These are phyloP conservation scores for Leptosphaerulina australis DNA, from an alignment of 2,329 filamentous ascomycete species.

Conservation along the genomic window DNA sequence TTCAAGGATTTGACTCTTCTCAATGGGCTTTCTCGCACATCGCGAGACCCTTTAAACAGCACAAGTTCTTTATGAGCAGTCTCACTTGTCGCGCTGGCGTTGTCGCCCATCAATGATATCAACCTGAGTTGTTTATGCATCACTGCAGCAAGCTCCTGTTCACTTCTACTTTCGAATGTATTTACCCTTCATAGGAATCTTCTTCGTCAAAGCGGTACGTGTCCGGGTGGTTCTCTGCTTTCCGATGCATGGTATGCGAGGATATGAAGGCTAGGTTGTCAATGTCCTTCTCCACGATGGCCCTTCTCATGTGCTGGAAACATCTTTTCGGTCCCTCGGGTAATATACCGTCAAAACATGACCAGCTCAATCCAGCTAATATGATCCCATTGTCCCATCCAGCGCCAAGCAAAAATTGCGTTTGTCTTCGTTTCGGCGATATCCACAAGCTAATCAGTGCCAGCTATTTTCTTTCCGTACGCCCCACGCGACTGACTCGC, in stretches of 20 bases:
- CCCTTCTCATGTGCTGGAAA: constrained; percentile 14
- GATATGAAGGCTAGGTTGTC: constrained; percentile 15
- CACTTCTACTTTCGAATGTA: constrained; percentile 38
- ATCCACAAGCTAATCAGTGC: background rate
- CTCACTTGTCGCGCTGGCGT: background rate
- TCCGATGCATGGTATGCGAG: constrained; percentile 41
- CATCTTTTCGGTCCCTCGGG: constrained; percentile 4
- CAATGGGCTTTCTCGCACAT: constrained; percentile 1
- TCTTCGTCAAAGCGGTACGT: constrained; percentile 29
- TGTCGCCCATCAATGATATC: background rate
- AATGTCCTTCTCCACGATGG: constrained; percentile 4
- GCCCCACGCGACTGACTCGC: constrained; percentile 9
- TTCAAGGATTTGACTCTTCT: background rate
- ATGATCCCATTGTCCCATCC: background rate
- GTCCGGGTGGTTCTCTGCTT: constrained; percentile 43
- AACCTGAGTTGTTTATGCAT: constrained; percentile 9
- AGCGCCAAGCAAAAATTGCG: background rate
- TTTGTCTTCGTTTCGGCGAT: background rate
- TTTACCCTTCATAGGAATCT: constrained; percentile 38
- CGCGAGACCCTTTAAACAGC: background rate
- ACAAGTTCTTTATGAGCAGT: background rate
- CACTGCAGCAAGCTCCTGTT: constrained; percentile 10
- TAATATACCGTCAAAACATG: constrained; percentile 9
- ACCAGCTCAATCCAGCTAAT: background rate
- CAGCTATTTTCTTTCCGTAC: background rate